These are phyloP conservation scores for Apiotrichum sp. DNA, from an alignment of 1,284 basidiomycete species.

Conservation along the genomic window DNA sequence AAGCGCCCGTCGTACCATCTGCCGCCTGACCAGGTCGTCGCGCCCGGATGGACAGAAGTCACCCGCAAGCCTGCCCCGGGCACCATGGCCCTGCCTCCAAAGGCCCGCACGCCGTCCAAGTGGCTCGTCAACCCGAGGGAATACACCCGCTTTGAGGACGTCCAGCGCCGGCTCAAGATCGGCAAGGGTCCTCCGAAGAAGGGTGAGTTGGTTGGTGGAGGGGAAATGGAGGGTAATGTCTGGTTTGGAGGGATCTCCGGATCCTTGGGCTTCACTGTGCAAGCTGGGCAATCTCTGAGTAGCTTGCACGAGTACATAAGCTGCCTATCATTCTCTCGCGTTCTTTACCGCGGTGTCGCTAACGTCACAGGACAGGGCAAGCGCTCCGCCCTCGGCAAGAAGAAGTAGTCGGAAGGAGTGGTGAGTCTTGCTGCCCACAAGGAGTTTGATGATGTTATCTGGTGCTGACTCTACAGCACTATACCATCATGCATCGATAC, in stretches of 20 bases:
- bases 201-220: constrained; percentile 35
- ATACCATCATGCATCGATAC: constrained; percentile 10
- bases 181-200: constrained; percentile 44
- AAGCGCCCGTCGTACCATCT: constrained; percentile 7
- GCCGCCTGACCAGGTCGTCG: constrained; percentile 15
- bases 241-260: too few species aligned
- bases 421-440: neutral
- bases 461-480: neutral
- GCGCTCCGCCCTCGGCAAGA: constrained; percentile 8
- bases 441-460: neutral
- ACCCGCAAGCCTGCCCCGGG: constrained; percentile 15
- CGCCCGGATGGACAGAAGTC: constrained; percentile 26
- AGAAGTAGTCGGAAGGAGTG: constrained; percentile 9
- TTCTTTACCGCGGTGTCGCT: too few species aligned
- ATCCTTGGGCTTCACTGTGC: too few species aligned
- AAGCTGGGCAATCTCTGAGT: too few species aligned
- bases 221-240: neutral
- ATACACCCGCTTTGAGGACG: constrained; percentile 27
- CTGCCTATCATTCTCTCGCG: neutral
- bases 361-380: constrained; percentile 12
- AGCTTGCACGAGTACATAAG: too few species aligned
- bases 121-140: constrained; percentile 36
- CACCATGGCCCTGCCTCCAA: neutral
- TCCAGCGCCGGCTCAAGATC: constrained; percentile 23
- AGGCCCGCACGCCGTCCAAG: constrained; percentile 20